phyloP scores from a whole-genome alignment of 306 rosid genomes.

The Pueraria montana region DNA sequence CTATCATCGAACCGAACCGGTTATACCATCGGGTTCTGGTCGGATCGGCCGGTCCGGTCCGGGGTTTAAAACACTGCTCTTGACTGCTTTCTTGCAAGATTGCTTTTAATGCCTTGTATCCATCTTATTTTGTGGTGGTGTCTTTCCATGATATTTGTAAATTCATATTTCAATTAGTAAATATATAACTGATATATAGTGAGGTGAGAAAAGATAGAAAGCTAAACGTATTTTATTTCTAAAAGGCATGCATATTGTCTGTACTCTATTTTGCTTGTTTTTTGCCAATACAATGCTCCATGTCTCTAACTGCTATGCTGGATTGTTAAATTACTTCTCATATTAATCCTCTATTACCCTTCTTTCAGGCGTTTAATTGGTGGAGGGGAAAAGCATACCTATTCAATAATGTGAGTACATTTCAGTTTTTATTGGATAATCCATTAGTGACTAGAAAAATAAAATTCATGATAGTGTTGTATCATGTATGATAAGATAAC shows the following conservation, averaged over 20 bases:
- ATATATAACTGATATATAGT: too few species aligned
- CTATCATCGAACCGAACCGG: too few species aligned
- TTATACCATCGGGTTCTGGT: too few species aligned
- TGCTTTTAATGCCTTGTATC: neutral
- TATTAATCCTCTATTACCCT: conserved; percentile 42
- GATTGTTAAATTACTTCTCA: conserved; percentile 41
- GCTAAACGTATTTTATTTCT: conserved; percentile 26
- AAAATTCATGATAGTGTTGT: conserved; percentile 14
- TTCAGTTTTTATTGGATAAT: conserved; percentile 38
- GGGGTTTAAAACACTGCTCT: too few species aligned
- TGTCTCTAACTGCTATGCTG: conserved; percentile 41
- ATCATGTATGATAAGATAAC: neutral
- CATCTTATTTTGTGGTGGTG: neutral
- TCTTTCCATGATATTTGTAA: neutral
- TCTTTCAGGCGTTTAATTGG: conserved; percentile 70
- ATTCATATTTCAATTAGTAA: neutral
- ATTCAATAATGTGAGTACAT: conserved; percentile 77
- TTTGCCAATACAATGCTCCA: conserved; percentile 20
- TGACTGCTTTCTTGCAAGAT: neutral
- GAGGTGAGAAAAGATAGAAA: neutral
- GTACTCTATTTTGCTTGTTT: conserved; percentile 34
- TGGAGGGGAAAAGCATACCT: conserved; percentile 87
- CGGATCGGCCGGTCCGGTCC: too few species aligned
- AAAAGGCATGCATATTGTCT: neutral
- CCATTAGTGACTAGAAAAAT: conserved; percentile 8